Evolutionary conservation across 352 stramenopile genomes (phyloP), one percentile per base, ranked within the genome.

Genomic region (Globisporangium canariense): DNA sequence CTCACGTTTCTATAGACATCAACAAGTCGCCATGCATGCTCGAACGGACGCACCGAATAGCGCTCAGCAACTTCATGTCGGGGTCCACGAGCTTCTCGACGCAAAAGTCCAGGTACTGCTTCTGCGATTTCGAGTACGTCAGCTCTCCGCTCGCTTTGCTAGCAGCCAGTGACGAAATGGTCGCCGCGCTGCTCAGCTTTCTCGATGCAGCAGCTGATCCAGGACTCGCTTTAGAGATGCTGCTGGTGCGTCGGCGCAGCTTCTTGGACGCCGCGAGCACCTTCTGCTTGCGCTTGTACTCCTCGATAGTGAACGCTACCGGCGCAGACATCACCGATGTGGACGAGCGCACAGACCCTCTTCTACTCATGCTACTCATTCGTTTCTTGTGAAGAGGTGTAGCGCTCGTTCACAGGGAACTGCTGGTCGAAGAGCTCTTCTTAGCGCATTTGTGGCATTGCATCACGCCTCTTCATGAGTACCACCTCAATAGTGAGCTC

Each of bases 231-330:
- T 28, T 58, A 34, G 2, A 46, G 38, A 10, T 60, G 45, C 38
- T 63, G 55, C 38, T 53, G 16, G 18, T 50, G 46, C 62, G 46
- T 58, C 47, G 38, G 6, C 62, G 68, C 20, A 32, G 34, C 6
- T 76, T 47, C 55, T 60, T 60, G 56, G 53, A 71, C 0, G 69
- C 74, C 11, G 77, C 76, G 28, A 71, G 52, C 40, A 86, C 77
- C 53, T 81, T 77, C 47, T 88, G 77, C 59, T 81, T 79, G 49
- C 70, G 75, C 65, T 81, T 83, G 71, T 83, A 88, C 43, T 76
- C 67, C 8, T 88, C 78, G 58, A 90, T 87, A 3, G 79, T 87
- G 66, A 89, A 76, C 47, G 67, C 10, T 28, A 71, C 32, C 1
- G 64, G 45, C 25, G 54, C 22, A 30, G 20, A 13, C 7, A 18